Evolutionary conservation across 1,284 basidiomycete species (phyloP).

Genomic region (Neolentinus lepideus): DNA sequence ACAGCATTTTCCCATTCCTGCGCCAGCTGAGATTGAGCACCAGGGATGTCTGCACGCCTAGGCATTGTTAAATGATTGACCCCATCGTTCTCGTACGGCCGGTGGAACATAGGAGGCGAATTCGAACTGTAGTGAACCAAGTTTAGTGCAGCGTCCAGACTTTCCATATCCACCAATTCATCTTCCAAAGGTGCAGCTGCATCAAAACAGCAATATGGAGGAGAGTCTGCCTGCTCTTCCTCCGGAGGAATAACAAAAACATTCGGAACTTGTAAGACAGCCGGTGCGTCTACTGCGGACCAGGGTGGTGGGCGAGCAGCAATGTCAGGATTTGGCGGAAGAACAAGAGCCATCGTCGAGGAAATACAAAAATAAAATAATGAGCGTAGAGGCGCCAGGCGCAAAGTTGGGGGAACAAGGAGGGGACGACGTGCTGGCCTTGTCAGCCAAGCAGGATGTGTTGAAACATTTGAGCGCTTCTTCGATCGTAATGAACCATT

Average conservation of each 20-base stretch:
- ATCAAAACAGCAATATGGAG: conserved; percentile 62
- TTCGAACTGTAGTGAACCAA: conserved; percentile 1
- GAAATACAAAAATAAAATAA: neutral
- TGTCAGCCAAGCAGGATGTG: conserved; percentile 1
- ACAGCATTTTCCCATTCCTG: conserved; percentile 11
- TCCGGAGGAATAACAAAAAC: conserved; percentile 67
- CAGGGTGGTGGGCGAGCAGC: neutral
- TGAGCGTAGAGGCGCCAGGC: neutral
- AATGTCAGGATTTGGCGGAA: neutral
- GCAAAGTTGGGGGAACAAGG: neutral
- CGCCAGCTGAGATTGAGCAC: conserved; percentile 5
- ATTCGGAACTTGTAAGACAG: conserved; percentile 27
- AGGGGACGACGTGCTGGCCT: neutral
- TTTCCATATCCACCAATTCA: conserved; percentile 29
- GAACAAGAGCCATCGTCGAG: neutral
- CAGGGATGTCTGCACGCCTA: conserved; percentile 9
- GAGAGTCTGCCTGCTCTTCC: conserved; percentile 49
- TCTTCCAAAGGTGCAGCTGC: conserved; percentile 29
- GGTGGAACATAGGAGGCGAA: conserved; percentile 23
- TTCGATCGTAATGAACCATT: neutral
- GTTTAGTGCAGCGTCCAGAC: neutral
- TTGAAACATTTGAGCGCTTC: neutral
- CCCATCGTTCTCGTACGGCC: conserved; percentile 18
- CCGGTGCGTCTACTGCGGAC: neutral
- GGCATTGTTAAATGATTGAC: conserved; percentile 25